Percentiles rank a stretch among this genome's conserved stretches.
phyloP scores from a whole-genome alignment of 1,284 basidiomycete genomes.

The Puccinia polysora region DNA sequence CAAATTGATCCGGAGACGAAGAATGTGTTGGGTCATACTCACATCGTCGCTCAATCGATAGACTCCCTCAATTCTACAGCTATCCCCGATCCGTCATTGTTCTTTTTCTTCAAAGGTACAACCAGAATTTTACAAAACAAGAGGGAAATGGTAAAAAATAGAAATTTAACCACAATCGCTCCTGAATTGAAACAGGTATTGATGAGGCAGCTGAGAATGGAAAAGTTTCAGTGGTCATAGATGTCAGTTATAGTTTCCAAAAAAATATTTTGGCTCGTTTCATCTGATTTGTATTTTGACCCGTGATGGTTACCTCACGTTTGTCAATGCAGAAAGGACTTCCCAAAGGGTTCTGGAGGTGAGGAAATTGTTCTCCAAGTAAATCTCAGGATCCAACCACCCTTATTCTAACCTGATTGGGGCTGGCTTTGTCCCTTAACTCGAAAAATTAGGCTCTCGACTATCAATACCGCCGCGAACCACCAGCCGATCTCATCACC shows the following conservation, averaged over 20 bases:
- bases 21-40: slow-evolving; percentile 25
- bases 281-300: not conserved
- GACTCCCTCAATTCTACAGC: slow-evolving; percentile 15
- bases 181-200: slow-evolving; percentile 9
- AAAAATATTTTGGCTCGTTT: too few species aligned
- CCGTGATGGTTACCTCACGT: not conserved
- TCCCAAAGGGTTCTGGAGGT: slow-evolving; percentile 13
- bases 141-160: too few species aligned
- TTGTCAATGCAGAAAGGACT: slow-evolving; percentile 7
- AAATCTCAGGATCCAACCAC: not conserved
- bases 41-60: slow-evolving; percentile 10
- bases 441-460: not conserved
- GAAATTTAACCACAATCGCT: not conserved
- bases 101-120: slow-evolving; percentile 42
- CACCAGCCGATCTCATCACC: slow-evolving; percentile 29
- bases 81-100: slow-evolving; percentile 28
- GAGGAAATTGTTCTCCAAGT: not conserved
- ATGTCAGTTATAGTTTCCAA: not conserved
- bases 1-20: slow-evolving; percentile 34
- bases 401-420: too few species aligned
- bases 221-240: slow-evolving; percentile 5
- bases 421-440: too few species aligned
- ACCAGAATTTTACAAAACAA: not conserved
- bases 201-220: slow-evolving; percentile 13
- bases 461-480: slow-evolving; percentile 24